These are phyloP conservation scores for Alternaria atra DNA, from an alignment of 2,329 filamentous ascomycete genomes.

Conservation along the genomic window DNA sequence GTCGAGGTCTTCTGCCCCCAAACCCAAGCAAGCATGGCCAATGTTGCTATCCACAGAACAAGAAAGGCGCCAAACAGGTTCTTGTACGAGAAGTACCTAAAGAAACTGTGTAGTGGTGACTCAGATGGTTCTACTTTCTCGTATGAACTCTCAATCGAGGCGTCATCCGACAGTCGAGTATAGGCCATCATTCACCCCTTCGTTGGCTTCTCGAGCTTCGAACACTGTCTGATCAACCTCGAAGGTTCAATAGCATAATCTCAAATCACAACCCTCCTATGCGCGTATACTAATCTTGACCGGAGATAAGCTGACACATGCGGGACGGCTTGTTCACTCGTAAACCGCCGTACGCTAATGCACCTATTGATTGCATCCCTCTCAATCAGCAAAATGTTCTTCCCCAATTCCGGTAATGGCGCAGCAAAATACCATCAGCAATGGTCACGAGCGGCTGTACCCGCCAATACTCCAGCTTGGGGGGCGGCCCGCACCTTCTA, in stretches of 20 bases:
- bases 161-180: not conserved
- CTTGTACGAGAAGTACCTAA: not conserved
- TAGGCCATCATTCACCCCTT: constrained; percentile 1
- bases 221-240: not conserved
- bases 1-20: not conserved
- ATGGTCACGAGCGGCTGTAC: not conserved
- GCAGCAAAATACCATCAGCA: constrained; percentile 1
- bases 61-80: constrained; percentile 2
- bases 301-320: constrained; percentile 1
- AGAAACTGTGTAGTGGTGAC: not conserved
- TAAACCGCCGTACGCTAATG: not conserved
- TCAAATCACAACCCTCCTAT: not conserved
- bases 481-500: not conserved
- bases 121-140: not conserved
- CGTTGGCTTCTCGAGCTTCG: not conserved
- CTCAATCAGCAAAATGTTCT: not conserved
- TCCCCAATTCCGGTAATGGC: not conserved
- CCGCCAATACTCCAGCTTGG: not conserved
- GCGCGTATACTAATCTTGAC: not conserved
- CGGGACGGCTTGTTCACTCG: not conserved
- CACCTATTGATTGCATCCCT: not conserved
- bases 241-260: not conserved
- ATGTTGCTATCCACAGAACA: constrained; percentile 5
- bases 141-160: not conserved
- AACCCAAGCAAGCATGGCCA: constrained; percentile 2